Percentiles rank a stretch among this genome's conserved stretches.
These are phyloP conservation scores for Hypoxylon sp. DNA, from an alignment of 2,329 filamentous ascomycete species.

Conservation along the genomic window DNA sequence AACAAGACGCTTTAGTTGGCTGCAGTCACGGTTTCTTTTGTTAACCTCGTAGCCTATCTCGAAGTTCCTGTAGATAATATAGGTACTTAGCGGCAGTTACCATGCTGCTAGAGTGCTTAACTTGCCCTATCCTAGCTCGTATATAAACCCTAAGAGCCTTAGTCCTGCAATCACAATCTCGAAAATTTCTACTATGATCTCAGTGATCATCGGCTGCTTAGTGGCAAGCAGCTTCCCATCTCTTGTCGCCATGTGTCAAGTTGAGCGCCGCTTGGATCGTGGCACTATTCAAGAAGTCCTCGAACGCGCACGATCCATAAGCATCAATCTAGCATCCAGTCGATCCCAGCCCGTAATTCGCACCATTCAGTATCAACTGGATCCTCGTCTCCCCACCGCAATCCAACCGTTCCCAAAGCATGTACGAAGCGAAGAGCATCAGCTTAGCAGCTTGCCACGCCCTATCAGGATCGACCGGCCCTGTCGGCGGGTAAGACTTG, in stretches of 20 bases:
- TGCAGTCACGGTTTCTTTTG: too few species aligned
- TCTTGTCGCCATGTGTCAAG: conserved; percentile 30
- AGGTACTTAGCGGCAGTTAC: too few species aligned
- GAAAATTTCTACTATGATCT: too few species aligned
- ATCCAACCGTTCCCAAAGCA: conserved; percentile 36
- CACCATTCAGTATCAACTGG: conserved; percentile 38
- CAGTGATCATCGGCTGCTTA: too few species aligned
- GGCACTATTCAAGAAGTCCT: conserved; percentile 28
- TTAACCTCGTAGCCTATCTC: too few species aligned
- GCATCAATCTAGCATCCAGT: conserved; percentile 36
- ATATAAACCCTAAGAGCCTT: too few species aligned
- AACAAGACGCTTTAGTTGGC: too few species aligned
- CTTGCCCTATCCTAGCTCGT: too few species aligned
- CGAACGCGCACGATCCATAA: conserved; percentile 35
- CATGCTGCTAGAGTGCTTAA: too few species aligned
- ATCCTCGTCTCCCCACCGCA: conserved; percentile 32
- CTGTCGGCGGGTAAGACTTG: conserved; percentile 26
- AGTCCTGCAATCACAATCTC: too few species aligned
- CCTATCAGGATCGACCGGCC: conserved; percentile 32
- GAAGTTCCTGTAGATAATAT: too few species aligned
- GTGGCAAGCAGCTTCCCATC: conserved; percentile 33
- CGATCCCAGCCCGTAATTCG: conserved; percentile 36
- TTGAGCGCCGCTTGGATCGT: conserved; percentile 33
- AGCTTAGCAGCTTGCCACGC: conserved; percentile 35
- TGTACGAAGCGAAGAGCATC: conserved; percentile 36